A percentile compares a stretch with the other conserved stretches of the same genome.
Conservation (phyloP, 345 rosid genomes). For the Rubroshorea leprosula region DNA sequence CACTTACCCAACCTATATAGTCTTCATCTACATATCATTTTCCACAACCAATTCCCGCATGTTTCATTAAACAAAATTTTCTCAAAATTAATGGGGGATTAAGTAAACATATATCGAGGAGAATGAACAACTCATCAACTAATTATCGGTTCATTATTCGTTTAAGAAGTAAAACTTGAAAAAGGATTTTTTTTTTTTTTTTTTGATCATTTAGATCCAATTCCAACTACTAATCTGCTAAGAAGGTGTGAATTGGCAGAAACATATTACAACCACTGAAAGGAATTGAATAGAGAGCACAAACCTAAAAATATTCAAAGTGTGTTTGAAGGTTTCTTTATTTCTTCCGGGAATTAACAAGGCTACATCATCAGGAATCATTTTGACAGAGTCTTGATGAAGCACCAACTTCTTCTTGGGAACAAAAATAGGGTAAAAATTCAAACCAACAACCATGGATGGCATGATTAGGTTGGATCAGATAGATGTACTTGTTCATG, state of each 20-base stretch:
- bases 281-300: not conserved
- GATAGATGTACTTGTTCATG: slow-evolving; percentile 14
- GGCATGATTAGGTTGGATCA: slow-evolving; percentile 32
- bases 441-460: slow-evolving; percentile 23
- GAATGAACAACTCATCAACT: too few relatives aligned
- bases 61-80: too few relatives aligned
- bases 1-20: not conserved
- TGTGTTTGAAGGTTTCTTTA: not conserved
- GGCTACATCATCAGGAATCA: slow-evolving; percentile 18
- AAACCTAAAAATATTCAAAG: not conserved
- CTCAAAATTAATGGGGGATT: not conserved
- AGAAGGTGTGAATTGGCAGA: not conserved
- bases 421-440: not conserved
- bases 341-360: not conserved
- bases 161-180: not conserved
- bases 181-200: not conserved
- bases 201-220: not conserved
- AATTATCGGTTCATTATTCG: not conserved
- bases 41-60: not conserved
- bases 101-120: not conserved
- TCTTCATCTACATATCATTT: not conserved
- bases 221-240: not conserved
- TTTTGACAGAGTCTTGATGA: slow-evolving; percentile 11
- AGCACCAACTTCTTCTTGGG: slow-evolving; percentile 12
- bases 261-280: not conserved